Base-by-base conservation (phyloP, 2,329 filamentous ascomycete genomes). In the Biscogniauxia sp. region DNA sequence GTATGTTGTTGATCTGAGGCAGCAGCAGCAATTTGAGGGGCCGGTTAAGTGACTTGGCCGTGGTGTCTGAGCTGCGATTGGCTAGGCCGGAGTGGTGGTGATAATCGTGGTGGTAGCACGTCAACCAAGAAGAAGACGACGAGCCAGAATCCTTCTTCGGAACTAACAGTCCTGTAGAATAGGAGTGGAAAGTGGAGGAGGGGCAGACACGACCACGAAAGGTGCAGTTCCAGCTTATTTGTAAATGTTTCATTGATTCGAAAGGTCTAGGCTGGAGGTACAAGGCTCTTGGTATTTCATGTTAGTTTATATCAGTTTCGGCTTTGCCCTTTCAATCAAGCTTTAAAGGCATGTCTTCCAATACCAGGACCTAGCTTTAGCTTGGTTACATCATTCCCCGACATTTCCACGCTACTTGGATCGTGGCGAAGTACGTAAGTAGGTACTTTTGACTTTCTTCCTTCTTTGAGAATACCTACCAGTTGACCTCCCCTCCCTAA, bases 311-410 rank as follows among this genome's bases (percentile, higher is more conserved):
- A 5, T 32, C 28, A 9, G 6, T 32, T 32, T 32, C 37, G 11
- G 11, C n/a, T n/a, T 17, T 45, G 37, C 37, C 37, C 13, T 45
- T 7, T 45, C 15, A 45, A 54, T n/a, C 52, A 54, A 37, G 52
- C 26, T n/a, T 37, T 19, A n/a, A n/a, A 37, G 32, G 17, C 52
- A 45, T 45, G 15, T 17, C 37, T 45, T 17, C 37, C 23, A 23
- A 23, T 23, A 23, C 2, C 5, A 23, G 23, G 2, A 23, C 23
- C 23, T 23, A 23, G 23, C 23, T 23, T 23, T 54, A 54, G 51
- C 51, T 53, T 37, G 26, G 52, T 54, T 54, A 54, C 52, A 54
- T 54, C 52, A 54, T 54, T 3, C 37, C 37, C 17, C 15, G 37
- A 45, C 13, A n/a, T 45, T 45, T 17, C 37, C 5, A 9, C 11